Evolutionary conservation across 805 yeast genomes (phyloP), one percentile per base, ranked within the genome.

Genomic region (Zygoascus ofunaensis): DNA sequence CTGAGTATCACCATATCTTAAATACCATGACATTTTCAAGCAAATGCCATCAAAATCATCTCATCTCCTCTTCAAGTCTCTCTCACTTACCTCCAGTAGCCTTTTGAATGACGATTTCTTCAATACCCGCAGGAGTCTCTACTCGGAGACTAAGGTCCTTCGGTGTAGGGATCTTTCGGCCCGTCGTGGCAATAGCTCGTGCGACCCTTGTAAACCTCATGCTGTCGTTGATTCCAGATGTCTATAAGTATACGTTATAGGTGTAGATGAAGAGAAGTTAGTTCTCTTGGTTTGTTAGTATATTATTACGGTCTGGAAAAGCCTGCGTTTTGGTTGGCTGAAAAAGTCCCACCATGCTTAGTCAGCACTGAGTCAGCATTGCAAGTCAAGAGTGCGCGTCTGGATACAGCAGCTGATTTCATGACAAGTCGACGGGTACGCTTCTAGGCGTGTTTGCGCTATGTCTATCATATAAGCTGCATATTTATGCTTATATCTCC

Each of bases 191-290:
- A 26, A 37, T 37, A 5, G 41, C 41, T 20, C 45, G 47, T 17
- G 48, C 37, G 15, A 43, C 37, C 28, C 49, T 34, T 5, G 51
- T 45, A 39, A 39, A 45, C 43, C 51, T 36, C 53, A 50, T 50
- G 40, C 19, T 26, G 30, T 26, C 10, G 10, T 28, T 28, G 33
- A 14, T 28, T 14, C 33, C 7, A 34, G 17, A 37, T 37, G 23
- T 12, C 7, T 37, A 7, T 7, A 21, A 7, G 12, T 15, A 7
- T 7, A 19, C 7, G 15, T 34, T 7, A 34, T 8, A 17, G n/a
- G 36, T 7, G 36, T 8, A 26, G 30, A 26, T 8, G 7, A 12
- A 34, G 37, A 28, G 10, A 10, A 12, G 33, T 10, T 28, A 12
- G 33, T 10, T 14, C 14, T 14, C 14, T 28, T 28, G 33, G 14